phyloP scores from a whole-genome alignment of 2,329 filamentous ascomycete genomes.

The Incumbomyces lentus region DNA sequence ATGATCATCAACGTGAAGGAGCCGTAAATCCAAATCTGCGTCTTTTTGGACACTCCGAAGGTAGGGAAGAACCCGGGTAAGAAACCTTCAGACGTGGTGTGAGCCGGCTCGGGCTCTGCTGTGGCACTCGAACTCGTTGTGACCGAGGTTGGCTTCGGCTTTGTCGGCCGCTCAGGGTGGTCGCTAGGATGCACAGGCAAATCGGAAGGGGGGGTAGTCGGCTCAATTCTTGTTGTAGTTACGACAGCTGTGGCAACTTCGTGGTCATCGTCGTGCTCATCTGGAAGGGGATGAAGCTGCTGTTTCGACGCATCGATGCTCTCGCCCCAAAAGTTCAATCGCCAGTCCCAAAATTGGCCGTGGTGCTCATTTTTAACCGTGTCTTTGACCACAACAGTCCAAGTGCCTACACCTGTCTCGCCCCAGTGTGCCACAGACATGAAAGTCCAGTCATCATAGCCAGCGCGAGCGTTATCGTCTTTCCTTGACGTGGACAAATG shows the following conservation, averaged over 20 bases:
- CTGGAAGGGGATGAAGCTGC: conserved; percentile 67
- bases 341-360: conserved; percentile 82
- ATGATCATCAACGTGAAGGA: conserved; percentile 70
- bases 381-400: conserved; percentile 86
- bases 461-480: conserved; percentile 53
- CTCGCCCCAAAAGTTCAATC: conserved; percentile 89
- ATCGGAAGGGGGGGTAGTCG: conserved; percentile 36
- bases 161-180: conserved; percentile 55
- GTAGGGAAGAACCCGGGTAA: conserved; percentile 82
- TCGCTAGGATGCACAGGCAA: conserved; percentile 45
- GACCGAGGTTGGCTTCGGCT: conserved; percentile 41
- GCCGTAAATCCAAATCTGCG: conserved; percentile 89
- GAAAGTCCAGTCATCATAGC: conserved; percentile 95
- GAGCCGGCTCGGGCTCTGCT: conserved; percentile 21
- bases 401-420: conserved; percentile 74
- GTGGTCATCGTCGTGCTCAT: conserved; percentile 71
- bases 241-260: conserved; percentile 47
- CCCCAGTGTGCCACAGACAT: conserved; percentile 98
- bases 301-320: conserved; percentile 66
- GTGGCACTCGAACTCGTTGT: conserved; percentile 22
- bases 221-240: conserved; percentile 52
- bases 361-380: conserved; percentile 63
- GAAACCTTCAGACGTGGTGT: conserved; percentile 42
- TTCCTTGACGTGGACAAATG: conserved; percentile 69
- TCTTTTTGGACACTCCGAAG: conserved; percentile 77